Evolutionary conservation across 495 filamentous ascomycete species (phyloP), one percentile per base, ranked within the genome.

Genomic region (Penicillium egyptiacum): DNA sequence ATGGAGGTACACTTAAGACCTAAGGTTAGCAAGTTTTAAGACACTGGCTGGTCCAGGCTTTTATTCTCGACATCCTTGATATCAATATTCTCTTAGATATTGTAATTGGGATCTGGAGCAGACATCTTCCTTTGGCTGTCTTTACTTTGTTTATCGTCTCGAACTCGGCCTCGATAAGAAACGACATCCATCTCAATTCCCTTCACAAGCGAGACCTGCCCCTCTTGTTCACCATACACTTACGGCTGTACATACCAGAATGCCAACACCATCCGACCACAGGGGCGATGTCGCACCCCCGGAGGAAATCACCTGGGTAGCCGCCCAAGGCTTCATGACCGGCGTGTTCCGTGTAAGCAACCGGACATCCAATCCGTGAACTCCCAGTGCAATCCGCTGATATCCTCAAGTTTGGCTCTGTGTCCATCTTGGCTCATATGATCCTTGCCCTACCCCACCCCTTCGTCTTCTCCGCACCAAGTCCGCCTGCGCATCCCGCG

Each of bases 391-490:
- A 43, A 26, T 28, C 31, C 31, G 25, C 52, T 46, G 19, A 51
- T 20, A 26, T 41, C 33, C n/a, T 28, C 14, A 16, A 79, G 76
- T 79, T 78, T 55, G 75, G 75, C 55, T 77, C 77, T 11, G 69
- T 78, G 43, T 78, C 75, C 20, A 76, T 79, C 53, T 63, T 79
- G 11, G 75, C 75, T 4, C 77, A 79, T 63, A 76, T 79, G 73
- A 77, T 78, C 53, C 60, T 79, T 55, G 70, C 58, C 50, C 68
- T 79, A 41, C 76, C 75, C 25, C 75, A 78, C 59, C 76, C 76
- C 2, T 78, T 79, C 57, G 73, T 70, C 50, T 78, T 79, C 60
- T 68, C 65, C 47, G 49, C 50, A 28, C 57, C 66, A 35, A 37
- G 57, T 55, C 53, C 67, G 14, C 56, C 59, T 37, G n/a, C 65